Percentiles rank a stretch among this genome's conserved stretches.
These are phyloP conservation scores for Stromatinia cepivora DNA, from an alignment of 2,329 filamentous ascomycete species.

Conservation along the genomic window DNA sequence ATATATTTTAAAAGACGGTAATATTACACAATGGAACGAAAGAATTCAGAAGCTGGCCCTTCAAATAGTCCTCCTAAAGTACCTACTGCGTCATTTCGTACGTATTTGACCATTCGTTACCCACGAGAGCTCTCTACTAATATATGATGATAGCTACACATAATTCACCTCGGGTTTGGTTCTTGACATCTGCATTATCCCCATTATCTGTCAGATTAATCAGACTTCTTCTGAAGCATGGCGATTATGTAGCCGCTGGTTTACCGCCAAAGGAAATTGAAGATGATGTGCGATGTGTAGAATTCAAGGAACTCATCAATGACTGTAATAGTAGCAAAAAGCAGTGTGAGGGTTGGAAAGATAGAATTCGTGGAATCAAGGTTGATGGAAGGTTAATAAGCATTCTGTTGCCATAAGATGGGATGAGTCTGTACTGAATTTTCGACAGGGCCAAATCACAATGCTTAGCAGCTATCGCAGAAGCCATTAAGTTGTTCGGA, in stretches of 20 bases:
- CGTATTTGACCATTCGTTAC: conserved; percentile 1
- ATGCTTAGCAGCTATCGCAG: conserved; percentile 71
- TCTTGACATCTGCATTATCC: conserved; percentile 83
- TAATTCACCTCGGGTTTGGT: conserved; percentile 84
- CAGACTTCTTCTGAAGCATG: conserved; percentile 80
- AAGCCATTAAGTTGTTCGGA: conserved; percentile 81
- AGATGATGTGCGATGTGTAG: conserved; percentile 70
- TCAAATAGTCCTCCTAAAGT: conserved; percentile 34
- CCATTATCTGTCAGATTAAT: conserved; percentile 82
- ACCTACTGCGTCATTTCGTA: conserved; percentile 39
- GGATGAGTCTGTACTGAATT: not conserved
- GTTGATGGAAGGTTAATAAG: conserved; percentile 54
- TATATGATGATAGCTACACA: conserved; percentile 49
- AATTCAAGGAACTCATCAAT: conserved; percentile 77
- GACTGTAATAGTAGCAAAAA: conserved; percentile 63
- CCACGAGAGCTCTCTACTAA: conserved; percentile 23
- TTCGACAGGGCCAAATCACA: conserved; percentile 40
- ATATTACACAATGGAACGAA: conserved; percentile 42
- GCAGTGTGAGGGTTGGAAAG: conserved; percentile 75
- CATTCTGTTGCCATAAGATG: not conserved
- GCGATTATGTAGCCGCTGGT: conserved; percentile 86
- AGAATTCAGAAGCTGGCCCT: conserved; percentile 47
- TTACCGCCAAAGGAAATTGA: conserved; percentile 78
- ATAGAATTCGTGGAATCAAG: conserved; percentile 67
- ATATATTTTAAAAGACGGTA: not conserved